Evolutionary conservation across 768 basidiomycete genomes (phyloP), one percentile per base, ranked within the genome.

Genomic region (Psilocybe azurescens): DNA sequence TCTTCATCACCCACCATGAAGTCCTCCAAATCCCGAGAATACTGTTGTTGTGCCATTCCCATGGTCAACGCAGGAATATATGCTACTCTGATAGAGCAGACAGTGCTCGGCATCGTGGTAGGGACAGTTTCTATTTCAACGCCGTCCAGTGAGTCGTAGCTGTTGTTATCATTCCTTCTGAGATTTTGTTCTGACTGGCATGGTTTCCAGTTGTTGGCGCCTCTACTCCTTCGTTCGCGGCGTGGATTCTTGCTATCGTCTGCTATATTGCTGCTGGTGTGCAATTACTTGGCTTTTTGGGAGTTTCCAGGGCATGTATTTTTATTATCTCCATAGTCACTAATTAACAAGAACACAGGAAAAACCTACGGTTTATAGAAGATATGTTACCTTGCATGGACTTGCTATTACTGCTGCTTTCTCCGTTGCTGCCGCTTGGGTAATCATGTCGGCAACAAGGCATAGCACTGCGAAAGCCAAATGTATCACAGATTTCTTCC

Each of bases 1-100:
- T 61, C 62, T 64, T 67, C 60, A 65, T 52, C 59, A 48, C 58
- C 62, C 71, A 68, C 67, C 69, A 85, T 64, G 61, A 70, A 72
- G 89, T 38, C 62, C 33, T 60, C 60, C 20, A 91, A 88, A 73
- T 77, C 88, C 54, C 86, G 93, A 78, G 89, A 94, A 53, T 96
- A 95, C 72, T 97, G 95, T 71, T 97, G 95, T 74, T 94, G 92
- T 69, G 95, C 95, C 48, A 90, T 98, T 61, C 96, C 96, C 8
- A 77, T 95, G 53, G 81, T 95, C 64, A 97, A 99, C 78, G 83
- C 87, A 63, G 97, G 97, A 33, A 92, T 98, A 56, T 98, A 97
- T 68, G 74, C 86, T 18, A 85, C 90, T 30, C 74, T 99, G 53
- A 73, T 79, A 0, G 93, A 97, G 73, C 95, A 97, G 75, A 81